Evolutionary conservation across 2,329 filamentous ascomycete genomes (phyloP), one percentile per base, ranked within the genome.

Genomic region (Aspergillus pseudoglaucus): DNA sequence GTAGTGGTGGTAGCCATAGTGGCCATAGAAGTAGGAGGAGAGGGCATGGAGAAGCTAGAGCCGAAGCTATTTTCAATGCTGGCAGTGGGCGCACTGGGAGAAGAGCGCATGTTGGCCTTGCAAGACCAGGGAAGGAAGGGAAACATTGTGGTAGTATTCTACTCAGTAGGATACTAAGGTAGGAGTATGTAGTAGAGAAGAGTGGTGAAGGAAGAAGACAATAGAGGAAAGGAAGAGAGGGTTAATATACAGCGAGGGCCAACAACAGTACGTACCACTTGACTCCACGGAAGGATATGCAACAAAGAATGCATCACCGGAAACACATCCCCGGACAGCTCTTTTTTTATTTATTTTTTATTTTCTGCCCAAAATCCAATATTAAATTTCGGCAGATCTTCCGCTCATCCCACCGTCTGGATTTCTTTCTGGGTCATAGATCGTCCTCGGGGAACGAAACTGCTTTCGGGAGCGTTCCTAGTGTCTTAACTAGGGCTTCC

Each of bases 81-180:
- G 37, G 53, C 43, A 10, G 56, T 54, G 22, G 56, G 55, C 32
- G 54, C 56, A 33, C 55, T 59, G 23, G 48, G 53, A 23, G 57
- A 52, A 18, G 57, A 57, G 43, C 55, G 49, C 15, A 59, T 49
- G 45, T 55, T 59, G 44, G 54, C 48, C 33, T 47, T 46, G 37
- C 52, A 52, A 48, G 50, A 53, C 54, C 54, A 59, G 37, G 57
- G 53, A 38, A 55, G 54, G 44, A 58, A 53, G 38, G 57, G 57
- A 46, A 51, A 55, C 46, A 59, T 55, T 42, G 46, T 53, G 43
- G 25, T 35, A 18, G 51, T 42, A 44, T 39, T 39, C 37, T 20
- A 20, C 18, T 18, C 15, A 20, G 44, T 39, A 23, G 47, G 25
- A 41, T 18, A 23, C 33, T 20, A 22, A 18, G 9, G 12, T n/a